Percentiles rank a stretch among this genome's conserved stretches.
These are phyloP conservation scores for Entrophospora sp. DNA, from an alignment of 192 early-diverging fungal genomes.

Conservation along the genomic window DNA sequence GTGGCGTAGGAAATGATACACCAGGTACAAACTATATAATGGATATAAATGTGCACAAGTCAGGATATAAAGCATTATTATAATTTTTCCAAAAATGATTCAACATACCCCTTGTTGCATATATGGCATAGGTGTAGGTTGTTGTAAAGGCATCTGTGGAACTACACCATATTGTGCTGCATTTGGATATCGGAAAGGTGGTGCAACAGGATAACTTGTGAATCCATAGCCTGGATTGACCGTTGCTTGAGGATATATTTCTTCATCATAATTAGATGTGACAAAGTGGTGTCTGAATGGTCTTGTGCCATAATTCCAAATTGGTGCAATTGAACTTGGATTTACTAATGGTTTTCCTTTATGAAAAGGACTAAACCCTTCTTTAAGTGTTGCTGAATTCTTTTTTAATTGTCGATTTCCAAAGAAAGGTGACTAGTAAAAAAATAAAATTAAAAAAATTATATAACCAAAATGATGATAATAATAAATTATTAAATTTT, in stretches of 20 bases:
- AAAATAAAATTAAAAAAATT: not conserved
- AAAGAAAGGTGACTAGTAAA: slow-evolving; percentile 22
- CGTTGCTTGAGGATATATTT: slow-evolving; percentile 33
- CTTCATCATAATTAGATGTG: slow-evolving; percentile 41
- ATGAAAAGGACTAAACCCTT: slow-evolving; percentile 37
- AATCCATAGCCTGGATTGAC: slow-evolving; percentile 32
- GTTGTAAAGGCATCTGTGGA: slow-evolving; percentile 42
- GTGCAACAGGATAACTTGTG: slow-evolving; percentile 22
- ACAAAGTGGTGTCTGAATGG: slow-evolving; percentile 47
- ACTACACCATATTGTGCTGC: slow-evolving; percentile 32
- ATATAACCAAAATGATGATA: not conserved
- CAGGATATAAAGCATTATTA: not conserved
- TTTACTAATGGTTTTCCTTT: slow-evolving; percentile 27
- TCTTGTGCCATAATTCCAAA: slow-evolving; percentile 46
- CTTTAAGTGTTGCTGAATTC: slow-evolving; percentile 23
- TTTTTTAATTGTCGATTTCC: slow-evolving; percentile 24
- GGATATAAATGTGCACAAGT: not conserved
- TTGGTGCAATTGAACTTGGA: slow-evolving; percentile 39
- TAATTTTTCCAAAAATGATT: not conserved
- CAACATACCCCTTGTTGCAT: slow-evolving; percentile 34
- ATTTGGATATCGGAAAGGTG: slow-evolving; percentile 25
- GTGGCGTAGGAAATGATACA: too few species aligned
- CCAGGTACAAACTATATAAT: slow-evolving; percentile 27
- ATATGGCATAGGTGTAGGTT: slow-evolving; percentile 33
- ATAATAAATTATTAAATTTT: too few species aligned